Evolutionary conservation across 371 early-diverging fungal genomes (phyloP), one percentile per base, ranked within the genome.

Genomic region (Cokeromyces recurvatus): DNA sequence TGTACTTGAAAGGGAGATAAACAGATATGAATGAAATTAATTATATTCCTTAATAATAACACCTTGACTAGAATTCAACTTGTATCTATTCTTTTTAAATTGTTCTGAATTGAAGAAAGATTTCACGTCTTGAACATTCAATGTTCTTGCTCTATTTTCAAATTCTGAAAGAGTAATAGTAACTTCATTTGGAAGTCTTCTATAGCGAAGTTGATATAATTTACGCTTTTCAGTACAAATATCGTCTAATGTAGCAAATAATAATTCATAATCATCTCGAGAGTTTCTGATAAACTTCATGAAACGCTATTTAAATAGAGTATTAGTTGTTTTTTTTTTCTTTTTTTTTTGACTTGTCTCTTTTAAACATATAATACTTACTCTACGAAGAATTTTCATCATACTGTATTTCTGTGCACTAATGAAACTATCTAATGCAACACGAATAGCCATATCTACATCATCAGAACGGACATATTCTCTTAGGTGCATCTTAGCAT

Each of bases 401-500:
- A 99, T 93, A 16, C 96, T 92, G 66, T 82, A 84, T 73, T 99
- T 99, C 60, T 99, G 99, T 23, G 99, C 93, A 17, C 81, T 77
- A 51, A 99, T 90, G 74, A 99, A 99, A 44, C 90, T 89, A 49
- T 92, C 89, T 48, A 99, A 78, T 47, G 91, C 89, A 5, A 97
- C 91, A 19, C 84, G 76, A 57, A 99, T 98, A 4, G 99, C 99
- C 57, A 90, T 78, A 61, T 99, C 97, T 9, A 99, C 81, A 71
- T 99, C 99, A 55, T 91, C 92, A 21, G 83, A 73, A 27, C 88
- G 82, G 4, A 99, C 99, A 49, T 82, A 80, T 52, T 93, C 92
- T 38, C 98, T 88, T 37, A 99, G 77, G 58, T 98, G 96, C 95
- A 99, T 98, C 55, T 89, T 87, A 16, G 99, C 99, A 59, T 95